Base-by-base conservation (phyloP, 352 stramenopile species). In the Phytophthora hybrid region DNA sequence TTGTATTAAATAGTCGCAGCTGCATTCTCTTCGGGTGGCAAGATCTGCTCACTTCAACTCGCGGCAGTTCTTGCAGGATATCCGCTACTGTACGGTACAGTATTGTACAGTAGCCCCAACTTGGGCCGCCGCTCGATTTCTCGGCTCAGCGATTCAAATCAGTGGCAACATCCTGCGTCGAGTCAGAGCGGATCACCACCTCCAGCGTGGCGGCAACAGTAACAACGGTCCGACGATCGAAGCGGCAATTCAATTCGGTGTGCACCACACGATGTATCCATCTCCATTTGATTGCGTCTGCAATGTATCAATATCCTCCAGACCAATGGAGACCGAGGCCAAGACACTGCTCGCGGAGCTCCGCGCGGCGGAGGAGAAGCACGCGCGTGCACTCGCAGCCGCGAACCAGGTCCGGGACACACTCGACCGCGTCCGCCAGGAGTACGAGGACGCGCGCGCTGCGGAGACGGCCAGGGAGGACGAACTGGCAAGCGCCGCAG, bases 311-410 rank as follows among this genome's bases (percentile, higher is more conserved):
- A 26, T 26, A 41, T 41, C 34, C 34, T 10, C n/a, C 8, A 11
- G 14, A 58, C 1, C 16, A 61, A 76, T 76, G 69, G 69, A 72
- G 60, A 34, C 59, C 14, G 63, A 76, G 31, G 64, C 63, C 1
- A 69, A 63, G 37, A 49, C 59, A 21, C 41, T 79, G 62, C 53
- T 83, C 64, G 74, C 59, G 53, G 81, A 89, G 74, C 79, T 76
- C 53, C 55, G 71, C 5, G 58, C 64, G 46, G 82, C 82, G 34
- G 59, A 80, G 56, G 80, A 84, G 37, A 76, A 86, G 71, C 79
- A 89, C 54, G 54, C 69, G 68, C 69, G 69, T 19, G 80, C 83
- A 29, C 63, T 86, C 29, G 71, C 61, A 23, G 73, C 64, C 5
- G 74, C 79, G 1, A 58, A 78, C 1, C 18, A 74, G 14, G 63